These are phyloP conservation scores for Pontederia paniculata DNA, from an alignment of 176 grass and related monocot genomes.

Conservation along the genomic window DNA sequence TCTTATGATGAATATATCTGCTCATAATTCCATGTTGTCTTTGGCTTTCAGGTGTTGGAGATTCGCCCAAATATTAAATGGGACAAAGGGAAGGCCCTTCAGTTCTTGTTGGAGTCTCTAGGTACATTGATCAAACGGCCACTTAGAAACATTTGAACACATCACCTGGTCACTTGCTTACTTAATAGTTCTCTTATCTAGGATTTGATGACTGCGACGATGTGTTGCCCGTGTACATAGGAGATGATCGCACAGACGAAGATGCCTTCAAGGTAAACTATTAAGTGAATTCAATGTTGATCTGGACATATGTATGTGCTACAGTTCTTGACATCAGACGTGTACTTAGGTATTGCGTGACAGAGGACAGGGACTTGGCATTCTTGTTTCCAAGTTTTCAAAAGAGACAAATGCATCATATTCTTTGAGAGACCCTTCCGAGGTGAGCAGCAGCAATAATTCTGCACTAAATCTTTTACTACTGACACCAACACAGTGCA, in stretches of 20 bases:
- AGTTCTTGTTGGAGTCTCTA: constrained; percentile 35
- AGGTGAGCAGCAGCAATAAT: constrained; percentile 12
- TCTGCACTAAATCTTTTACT: too few species aligned
- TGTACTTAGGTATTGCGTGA: constrained; percentile 23
- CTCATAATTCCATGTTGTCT: too few species aligned
- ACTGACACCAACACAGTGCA: too few species aligned
- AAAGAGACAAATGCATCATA: constrained; percentile 46
- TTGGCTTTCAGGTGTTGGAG: constrained; percentile 39
- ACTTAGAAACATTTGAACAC: background rate
- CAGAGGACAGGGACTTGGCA: constrained; percentile 28
- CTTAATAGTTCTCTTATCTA: background rate
- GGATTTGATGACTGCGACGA: constrained; percentile 6
- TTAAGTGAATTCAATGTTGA: background rate
- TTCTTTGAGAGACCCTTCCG: constrained; percentile 38
- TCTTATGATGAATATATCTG: too few species aligned
- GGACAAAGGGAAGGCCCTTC: constrained; percentile 69
- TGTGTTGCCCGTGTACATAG: constrained; percentile 53
- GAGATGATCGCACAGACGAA: constrained; percentile 73
- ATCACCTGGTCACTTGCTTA: too few species aligned
- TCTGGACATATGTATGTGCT: too few species aligned
- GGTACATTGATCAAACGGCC: constrained; percentile 5
- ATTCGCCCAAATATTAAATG: constrained; percentile 45
- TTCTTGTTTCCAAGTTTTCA: constrained; percentile 44
- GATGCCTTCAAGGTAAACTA: constrained; percentile 45
- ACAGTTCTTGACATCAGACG: background rate